These are phyloP conservation scores for Xylaria sp. DNA, from an alignment of 2,329 filamentous ascomycete genomes.

Conservation along the genomic window DNA sequence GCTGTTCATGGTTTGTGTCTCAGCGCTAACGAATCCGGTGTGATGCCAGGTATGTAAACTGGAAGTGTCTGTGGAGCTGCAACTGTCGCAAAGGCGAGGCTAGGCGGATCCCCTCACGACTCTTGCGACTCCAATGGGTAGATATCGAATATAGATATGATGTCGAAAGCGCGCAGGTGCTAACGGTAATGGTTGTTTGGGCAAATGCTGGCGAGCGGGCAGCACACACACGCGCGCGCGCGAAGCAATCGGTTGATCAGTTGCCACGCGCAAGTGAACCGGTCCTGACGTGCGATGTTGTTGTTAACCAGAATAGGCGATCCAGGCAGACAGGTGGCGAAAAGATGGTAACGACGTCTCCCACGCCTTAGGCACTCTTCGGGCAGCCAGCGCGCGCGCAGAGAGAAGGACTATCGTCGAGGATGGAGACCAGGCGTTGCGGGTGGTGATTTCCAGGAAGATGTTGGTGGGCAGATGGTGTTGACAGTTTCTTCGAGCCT, in stretches of 20 bases:
- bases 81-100: constrained; percentile 13
- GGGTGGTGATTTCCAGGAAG: constrained; percentile 12
- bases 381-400: constrained; percentile 23
- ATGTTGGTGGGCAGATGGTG: too few species aligned
- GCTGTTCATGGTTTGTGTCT: constrained; percentile 29
- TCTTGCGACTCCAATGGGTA: constrained; percentile 13
- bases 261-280: constrained; percentile 22
- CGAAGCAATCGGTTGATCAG: constrained; percentile 21
- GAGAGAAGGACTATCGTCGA: constrained; percentile 19
- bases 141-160: not conserved
- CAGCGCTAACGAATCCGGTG: constrained; percentile 10
- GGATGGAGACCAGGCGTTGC: constrained; percentile 7
- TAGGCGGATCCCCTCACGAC: constrained; percentile 17
- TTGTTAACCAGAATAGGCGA: constrained; percentile 13
- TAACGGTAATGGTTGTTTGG: not conserved
- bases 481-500: constrained; percentile 18
- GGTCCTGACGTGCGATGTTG: constrained; percentile 25
- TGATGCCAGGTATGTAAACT: constrained; percentile 17
- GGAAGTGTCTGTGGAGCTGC: constrained; percentile 1
- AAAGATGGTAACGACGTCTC: constrained; percentile 1
- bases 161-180: constrained; percentile 1
- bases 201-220: constrained; percentile 6
- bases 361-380: constrained; percentile 11
- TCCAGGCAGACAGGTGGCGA: constrained; percentile 13
- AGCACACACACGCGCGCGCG: constrained; percentile 2